phyloP scores from a whole-genome alignment of 495 filamentous ascomycete species.

The Penicillium manginii region DNA sequence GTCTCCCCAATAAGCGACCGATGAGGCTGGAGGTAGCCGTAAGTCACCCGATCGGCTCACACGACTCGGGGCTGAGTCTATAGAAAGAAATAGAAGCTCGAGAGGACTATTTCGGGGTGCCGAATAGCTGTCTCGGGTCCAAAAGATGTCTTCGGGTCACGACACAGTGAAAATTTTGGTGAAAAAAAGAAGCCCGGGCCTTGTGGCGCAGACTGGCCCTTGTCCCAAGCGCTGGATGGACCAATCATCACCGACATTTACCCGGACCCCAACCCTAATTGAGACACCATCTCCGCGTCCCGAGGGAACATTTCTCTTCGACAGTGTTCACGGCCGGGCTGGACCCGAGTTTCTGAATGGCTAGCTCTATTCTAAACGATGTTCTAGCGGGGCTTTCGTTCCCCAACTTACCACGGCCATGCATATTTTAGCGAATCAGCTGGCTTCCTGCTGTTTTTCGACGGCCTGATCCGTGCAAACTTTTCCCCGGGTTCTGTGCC shows the following conservation, averaged over 20 bases:
- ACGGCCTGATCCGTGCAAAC: conserved; percentile 21
- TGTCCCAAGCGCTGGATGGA: neutral
- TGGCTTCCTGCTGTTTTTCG: neutral
- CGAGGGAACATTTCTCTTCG: conserved; percentile 8
- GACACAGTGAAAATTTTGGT: neutral
- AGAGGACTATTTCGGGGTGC: conserved; percentile 6
- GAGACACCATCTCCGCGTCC: conserved; percentile 15
- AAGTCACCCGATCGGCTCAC: conserved; percentile 18
- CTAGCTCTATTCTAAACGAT: neutral
- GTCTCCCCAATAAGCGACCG: neutral
- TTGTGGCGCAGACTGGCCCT: conserved; percentile 16
- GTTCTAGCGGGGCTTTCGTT: neutral
- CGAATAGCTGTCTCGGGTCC: conserved; percentile 6
- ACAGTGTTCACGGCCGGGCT: conserved; percentile 2
- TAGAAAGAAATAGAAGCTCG: neutral
- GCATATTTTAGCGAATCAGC: conserved; percentile 6
- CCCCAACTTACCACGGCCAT: neutral
- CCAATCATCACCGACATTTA: neutral
- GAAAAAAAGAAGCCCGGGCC: conserved; percentile 3
- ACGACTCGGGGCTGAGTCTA: conserved; percentile 8
- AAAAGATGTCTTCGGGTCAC: neutral
- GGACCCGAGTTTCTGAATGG: conserved; percentile 27
- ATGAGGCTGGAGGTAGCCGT: conserved; percentile 12
- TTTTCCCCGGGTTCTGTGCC: conserved; percentile 24
- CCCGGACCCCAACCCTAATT: conserved; percentile 11